Evolutionary conservation across 2,329 filamentous ascomycete genomes (phyloP).

Genomic region (Botryotinia globosa): DNA sequence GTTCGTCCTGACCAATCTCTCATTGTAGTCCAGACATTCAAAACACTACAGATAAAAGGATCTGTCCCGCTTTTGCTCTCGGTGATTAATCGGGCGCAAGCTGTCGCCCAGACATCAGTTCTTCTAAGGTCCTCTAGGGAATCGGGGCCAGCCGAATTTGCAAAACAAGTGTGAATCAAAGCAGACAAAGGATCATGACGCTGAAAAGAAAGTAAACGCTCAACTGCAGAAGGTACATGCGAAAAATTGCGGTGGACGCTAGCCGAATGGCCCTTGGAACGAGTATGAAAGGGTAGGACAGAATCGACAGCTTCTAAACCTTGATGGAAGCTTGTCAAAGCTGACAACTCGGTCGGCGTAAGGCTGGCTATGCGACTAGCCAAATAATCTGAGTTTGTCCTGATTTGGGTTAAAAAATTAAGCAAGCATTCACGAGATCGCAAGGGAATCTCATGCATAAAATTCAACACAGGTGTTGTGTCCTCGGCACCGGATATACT

Average conservation of each 20-base stretch:
- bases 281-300: slow-evolving; percentile 67
- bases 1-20: slow-evolving; percentile 85
- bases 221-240: slow-evolving; percentile 62
- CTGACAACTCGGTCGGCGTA: slow-evolving; percentile 70
- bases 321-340: slow-evolving; percentile 75
- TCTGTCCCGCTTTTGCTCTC: slow-evolving; percentile 74
- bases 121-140: slow-evolving; percentile 76
- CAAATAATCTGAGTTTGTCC: slow-evolving; percentile 84
- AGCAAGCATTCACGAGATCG: slow-evolving; percentile 73
- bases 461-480: slow-evolving; percentile 48
- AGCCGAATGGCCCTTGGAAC: slow-evolving; percentile 45
- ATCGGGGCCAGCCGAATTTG: slow-evolving; percentile 77
- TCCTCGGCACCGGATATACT: slow-evolving; percentile 41
- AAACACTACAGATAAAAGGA: slow-evolving; percentile 75
- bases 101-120: slow-evolving; percentile 83
- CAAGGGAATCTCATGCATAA: slow-evolving; percentile 70
- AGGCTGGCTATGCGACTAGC: slow-evolving; percentile 77
- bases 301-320: slow-evolving; percentile 79
- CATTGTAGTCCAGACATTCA: slow-evolving; percentile 85
- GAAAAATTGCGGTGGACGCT: slow-evolving; percentile 47
- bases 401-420: slow-evolving; percentile 75
- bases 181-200: slow-evolving; percentile 82
- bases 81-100: slow-evolving; percentile 78
- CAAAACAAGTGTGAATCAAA: slow-evolving; percentile 84
- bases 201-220: slow-evolving; percentile 84